A percentile compares a stretch with the other conserved stretches of the same genome.
Evolutionary conservation across 1,139 yeast genomes (phyloP).

Genomic region (Debaryomyces fabryi): DNA sequence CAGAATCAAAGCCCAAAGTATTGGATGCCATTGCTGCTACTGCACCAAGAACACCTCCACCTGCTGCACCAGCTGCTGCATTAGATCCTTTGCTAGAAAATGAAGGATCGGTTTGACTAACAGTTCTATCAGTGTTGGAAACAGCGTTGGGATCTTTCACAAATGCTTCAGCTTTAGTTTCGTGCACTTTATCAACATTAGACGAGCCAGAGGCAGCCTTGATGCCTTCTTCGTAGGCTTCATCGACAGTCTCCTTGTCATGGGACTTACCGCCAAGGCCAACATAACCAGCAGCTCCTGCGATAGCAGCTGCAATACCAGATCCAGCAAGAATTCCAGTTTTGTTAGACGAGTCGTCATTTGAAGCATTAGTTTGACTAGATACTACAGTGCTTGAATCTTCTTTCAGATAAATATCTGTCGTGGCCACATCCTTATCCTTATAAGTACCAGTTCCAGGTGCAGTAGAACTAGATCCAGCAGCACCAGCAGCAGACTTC

Average conservation of each 20-base stretch:
- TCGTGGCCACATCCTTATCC: not conserved
- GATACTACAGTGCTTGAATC: not conserved
- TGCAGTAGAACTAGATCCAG: not conserved
- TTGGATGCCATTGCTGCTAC: conserved; percentile 16
- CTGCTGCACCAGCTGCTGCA: not conserved
- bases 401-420: not conserved
- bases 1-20: conserved; percentile 17
- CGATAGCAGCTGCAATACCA: conserved; percentile 13
- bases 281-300: conserved; percentile 20
- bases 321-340: conserved; percentile 9
- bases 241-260: conserved; percentile 16
- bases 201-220: conserved; percentile 16
- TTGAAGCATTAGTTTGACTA: not conserved
- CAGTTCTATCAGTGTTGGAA: not conserved
- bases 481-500: conserved; percentile 8
- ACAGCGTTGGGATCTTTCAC: conserved; percentile 1
- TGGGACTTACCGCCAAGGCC: conserved; percentile 12
- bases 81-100: not conserved
- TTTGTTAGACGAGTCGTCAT: conserved; percentile 4
- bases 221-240: conserved; percentile 23
- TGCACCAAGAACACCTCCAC: conserved; percentile 14
- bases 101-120: not conserved
- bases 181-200: not conserved
- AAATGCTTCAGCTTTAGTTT: conserved; percentile 3
- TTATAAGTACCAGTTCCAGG: not conserved